Base-by-base conservation (phyloP, 2,329 filamentous ascomycete genomes). In the Calonectria multiphialidica region DNA sequence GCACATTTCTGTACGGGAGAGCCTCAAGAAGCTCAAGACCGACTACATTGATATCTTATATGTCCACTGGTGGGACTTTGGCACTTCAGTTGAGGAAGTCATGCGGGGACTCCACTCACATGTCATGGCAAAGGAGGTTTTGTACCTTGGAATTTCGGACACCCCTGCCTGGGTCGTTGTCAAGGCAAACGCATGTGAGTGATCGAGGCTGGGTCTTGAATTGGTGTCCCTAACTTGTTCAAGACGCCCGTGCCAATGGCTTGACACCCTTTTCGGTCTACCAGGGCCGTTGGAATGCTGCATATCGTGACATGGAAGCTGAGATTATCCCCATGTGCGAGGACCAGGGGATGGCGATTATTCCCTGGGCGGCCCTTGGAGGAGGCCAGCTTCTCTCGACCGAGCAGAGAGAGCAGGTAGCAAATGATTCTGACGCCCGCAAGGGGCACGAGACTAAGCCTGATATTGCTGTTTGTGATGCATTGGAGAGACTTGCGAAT, bases 321-420 rank as follows among this genome's bases (percentile, higher is more conserved):
- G 82, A 83, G 3, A 78, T 83, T 50, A 76, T 83, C 9, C 81
- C 80, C 9, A 83, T 83, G 81, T 78, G 78, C n/a, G 63, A 74
- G 2, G 74, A 79, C n/a, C 77, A 81, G 9, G 81, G 78, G 1
- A 81, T 81, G 88, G 89, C 81, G 13, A 68, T 90, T 89, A 88
- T 88, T 85, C 87, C 69, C 80, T 86, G 33, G 40, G 63, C 45
- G 3, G 64, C 72, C 15, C 35, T 76, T 9, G 74, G 72, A 0
- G 65, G 66, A 2, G 72, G 75, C 0, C 40, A 55, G 2, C 35
- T 75, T 0, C 62, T 71, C 1, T 66, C 74, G 0, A 9, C 64
- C 0, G 45, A 59, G 6, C 70, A 75, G 6, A 59, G 70, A 3
- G 47, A 57, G 0, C 59, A 62, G 1, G 47, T 50, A 0, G 47